Evolutionary conservation across 805 yeast species (phyloP).

Genomic region (Pichia deserticola): DNA sequence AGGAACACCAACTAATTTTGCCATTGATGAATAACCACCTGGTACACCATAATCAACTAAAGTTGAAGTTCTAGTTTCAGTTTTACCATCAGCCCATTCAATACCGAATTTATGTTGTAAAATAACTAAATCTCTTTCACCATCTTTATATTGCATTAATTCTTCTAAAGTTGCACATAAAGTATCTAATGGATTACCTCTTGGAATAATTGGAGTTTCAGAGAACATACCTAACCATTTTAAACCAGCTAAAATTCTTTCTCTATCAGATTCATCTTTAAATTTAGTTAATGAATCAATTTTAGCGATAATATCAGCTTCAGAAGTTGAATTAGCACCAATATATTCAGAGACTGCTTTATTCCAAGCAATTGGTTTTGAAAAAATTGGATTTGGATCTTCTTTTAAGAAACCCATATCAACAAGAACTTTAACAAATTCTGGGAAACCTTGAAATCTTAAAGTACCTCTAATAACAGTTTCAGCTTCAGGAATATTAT

Average conservation of each 20-base stretch:
- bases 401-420: conserved; percentile 91
- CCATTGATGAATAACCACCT: conserved; percentile 96
- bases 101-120: conserved; percentile 98
- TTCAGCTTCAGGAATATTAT: conserved; percentile 94
- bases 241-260: conserved; percentile 81
- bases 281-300: conserved; percentile 74
- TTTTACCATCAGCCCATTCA: conserved; percentile 89
- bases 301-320: conserved; percentile 66
- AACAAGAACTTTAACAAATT: conserved; percentile 89
- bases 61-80: conserved; percentile 91
- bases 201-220: conserved; percentile 67
- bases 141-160: conserved; percentile 91
- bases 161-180: conserved; percentile 93
- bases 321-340: conserved; percentile 63
- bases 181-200: conserved; percentile 93
- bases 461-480: conserved; percentile 95
- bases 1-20: conserved; percentile 96
- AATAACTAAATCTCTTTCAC: conserved; percentile 91
- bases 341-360: conserved; percentile 72
- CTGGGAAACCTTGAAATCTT: conserved; percentile 98
- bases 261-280: conserved; percentile 74
- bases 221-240: conserved; percentile 93
- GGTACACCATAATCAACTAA: conserved; percentile 89
- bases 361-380: conserved; percentile 67
- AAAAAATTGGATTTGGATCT: conserved; percentile 52